Percentiles rank a stretch among this genome's conserved stretches.
Conservation (phyloP, 2,329 filamentous ascomycete genomes). For the Xylariaceae sp. region DNA sequence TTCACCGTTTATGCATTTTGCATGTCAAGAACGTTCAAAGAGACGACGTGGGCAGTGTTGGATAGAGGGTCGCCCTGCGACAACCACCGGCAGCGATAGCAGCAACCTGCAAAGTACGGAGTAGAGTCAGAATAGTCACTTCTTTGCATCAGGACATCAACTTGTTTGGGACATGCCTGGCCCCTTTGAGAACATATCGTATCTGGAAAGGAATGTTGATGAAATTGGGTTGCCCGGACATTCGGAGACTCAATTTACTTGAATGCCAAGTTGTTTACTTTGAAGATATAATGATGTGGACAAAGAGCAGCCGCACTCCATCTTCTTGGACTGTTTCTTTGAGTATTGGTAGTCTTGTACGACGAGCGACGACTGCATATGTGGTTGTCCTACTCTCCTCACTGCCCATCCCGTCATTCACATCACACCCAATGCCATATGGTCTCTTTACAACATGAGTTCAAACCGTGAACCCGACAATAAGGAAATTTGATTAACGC, state of each 20-base stretch:
- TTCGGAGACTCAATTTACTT: slow-evolving; percentile 12
- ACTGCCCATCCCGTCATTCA: not conserved
- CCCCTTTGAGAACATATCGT: not conserved
- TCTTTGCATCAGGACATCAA: not conserved
- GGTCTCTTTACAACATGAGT: not conserved
- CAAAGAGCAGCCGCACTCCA: not conserved
- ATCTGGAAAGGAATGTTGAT: slow-evolving; percentile 5
- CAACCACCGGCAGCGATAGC: no score
- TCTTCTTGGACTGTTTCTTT: not conserved
- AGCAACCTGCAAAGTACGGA: no score
- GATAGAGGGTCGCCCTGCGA: no score
- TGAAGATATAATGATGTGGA: not conserved
- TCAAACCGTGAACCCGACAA: not conserved
- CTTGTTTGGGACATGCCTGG: not conserved
- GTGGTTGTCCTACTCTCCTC: not conserved
- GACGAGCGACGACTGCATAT: not conserved
- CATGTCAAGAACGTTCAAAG: not conserved
- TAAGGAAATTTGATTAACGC: slow-evolving; percentile 12
- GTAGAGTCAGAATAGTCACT: no score
- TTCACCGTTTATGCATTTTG: not conserved
- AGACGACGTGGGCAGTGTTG: not conserved
- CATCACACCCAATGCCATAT: not conserved
- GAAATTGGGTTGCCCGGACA: slow-evolving; percentile 29
- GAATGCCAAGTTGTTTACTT: slow-evolving; percentile 16
- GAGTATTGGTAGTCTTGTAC: not conserved